phyloP scores from a whole-genome alignment of 768 basidiomycete genomes.

The Mrakia hoshinonis region DNA sequence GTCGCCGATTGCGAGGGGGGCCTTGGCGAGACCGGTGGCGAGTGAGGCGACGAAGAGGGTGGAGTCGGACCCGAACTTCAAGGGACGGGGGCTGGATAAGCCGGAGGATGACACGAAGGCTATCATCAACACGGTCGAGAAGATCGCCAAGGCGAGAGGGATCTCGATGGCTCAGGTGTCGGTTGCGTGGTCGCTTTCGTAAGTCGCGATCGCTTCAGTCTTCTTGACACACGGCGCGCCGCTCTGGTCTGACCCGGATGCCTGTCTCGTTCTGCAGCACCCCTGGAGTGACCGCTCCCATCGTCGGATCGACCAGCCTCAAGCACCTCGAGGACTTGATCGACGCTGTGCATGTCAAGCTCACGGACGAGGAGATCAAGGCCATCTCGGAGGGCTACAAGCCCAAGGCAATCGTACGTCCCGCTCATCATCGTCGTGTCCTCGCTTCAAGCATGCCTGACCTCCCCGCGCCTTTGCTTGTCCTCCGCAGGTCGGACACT shows the following conservation, averaged over 20 bases:
- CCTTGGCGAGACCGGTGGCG: constrained; percentile 32
- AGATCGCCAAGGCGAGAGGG: constrained; percentile 50
- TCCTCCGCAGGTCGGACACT: too few species aligned
- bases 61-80: constrained; percentile 36
- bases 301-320: constrained; percentile 51
- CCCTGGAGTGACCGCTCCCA: constrained; percentile 52
- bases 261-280: neutral
- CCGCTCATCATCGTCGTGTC: too few species aligned
- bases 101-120: constrained; percentile 36
- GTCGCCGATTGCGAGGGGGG: constrained; percentile 45
- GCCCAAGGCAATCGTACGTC: constrained; percentile 47
- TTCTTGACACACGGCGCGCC: constrained; percentile 47
- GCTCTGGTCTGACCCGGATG: constrained; percentile 50
- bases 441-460: too few species aligned
- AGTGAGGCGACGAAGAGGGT: constrained; percentile 43
- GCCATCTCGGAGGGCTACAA: constrained; percentile 52
- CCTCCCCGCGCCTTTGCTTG: too few species aligned
- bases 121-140: constrained; percentile 45
- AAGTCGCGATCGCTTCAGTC: constrained; percentile 51
- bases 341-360: constrained; percentile 44
- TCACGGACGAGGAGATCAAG: constrained; percentile 53
- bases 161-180: constrained; percentile 54
- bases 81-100: neutral
- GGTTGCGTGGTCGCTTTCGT: constrained; percentile 49
- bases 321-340: constrained; percentile 51